phyloP scores from a whole-genome alignment of 371 early-diverging fungal species.

The Cokeromyces recurvatus region DNA sequence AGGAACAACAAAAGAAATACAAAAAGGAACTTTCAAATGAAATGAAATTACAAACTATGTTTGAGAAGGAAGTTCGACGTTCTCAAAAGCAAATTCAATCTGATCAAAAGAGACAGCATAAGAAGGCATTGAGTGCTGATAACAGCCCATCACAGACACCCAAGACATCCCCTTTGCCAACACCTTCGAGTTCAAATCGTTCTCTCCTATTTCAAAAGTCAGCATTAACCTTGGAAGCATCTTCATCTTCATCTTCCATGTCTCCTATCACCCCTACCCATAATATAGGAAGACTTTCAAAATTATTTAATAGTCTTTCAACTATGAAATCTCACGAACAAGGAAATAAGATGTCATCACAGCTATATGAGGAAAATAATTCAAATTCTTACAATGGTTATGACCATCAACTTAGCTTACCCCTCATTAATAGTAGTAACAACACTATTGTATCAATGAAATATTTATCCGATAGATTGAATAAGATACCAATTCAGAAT shows the following conservation, averaged over 20 bases:
- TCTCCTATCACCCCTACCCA: too few relatives aligned
- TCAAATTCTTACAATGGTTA: conserved; percentile 5
- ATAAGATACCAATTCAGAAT: conserved; percentile 3
- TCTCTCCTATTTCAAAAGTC: too few relatives aligned
- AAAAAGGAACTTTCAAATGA: conserved; percentile 27
- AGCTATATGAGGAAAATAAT: background rate
- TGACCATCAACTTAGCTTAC: conserved; percentile 15
- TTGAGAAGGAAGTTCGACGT: conserved; percentile 34
- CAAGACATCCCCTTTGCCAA: conserved; percentile 15
- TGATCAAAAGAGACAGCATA: conserved; percentile 7
- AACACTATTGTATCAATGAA: too few relatives aligned
- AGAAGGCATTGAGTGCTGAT: conserved; percentile 10
- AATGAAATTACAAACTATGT: conserved; percentile 26
- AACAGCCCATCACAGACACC: conserved; percentile 19
- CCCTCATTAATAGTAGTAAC: too few relatives aligned
- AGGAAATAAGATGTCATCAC: background rate
- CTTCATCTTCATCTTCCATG: too few relatives aligned
- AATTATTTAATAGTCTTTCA: conserved; percentile 9
- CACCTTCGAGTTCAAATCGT: conserved; percentile 14
- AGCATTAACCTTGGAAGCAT: too few relatives aligned
- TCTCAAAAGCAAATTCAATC: conserved; percentile 31
- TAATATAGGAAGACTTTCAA: conserved; percentile 5
- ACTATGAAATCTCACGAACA: background rate
- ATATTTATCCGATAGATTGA: too few relatives aligned
- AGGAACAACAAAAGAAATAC: conserved; percentile 20